Percentiles rank a stretch among this genome's conserved stretches.
These are phyloP conservation scores for Coemansia sp. DNA, from an alignment of 192 early-diverging fungal species.

Conservation along the genomic window DNA sequence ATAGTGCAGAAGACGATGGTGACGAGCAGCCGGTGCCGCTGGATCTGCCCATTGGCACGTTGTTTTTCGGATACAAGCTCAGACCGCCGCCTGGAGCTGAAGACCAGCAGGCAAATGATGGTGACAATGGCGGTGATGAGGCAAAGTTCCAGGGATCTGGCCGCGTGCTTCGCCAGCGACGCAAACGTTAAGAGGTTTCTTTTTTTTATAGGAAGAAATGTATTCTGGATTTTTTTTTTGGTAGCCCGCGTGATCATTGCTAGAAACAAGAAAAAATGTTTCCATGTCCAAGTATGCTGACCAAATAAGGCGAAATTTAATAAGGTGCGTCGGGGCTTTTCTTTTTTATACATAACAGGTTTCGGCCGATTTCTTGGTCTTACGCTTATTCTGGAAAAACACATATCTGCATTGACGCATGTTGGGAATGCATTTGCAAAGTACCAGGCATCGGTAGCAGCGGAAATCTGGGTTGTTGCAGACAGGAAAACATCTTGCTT, in stretches of 20 bases:
- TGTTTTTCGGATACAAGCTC: slow-evolving; percentile 88
- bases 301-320: too few relatives aligned
- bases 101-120: neutral
- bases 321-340: too few relatives aligned
- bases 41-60: slow-evolving; percentile 79
- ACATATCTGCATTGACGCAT: too few relatives aligned
- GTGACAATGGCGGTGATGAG: neutral
- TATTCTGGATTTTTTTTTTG: neutral
- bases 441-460: too few relatives aligned
- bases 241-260: too few relatives aligned
- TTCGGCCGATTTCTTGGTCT: too few relatives aligned
- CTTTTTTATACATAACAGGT: too few relatives aligned
- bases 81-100: slow-evolving; percentile 60
- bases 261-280: neutral
- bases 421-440: too few relatives aligned
- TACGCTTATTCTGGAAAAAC: too few relatives aligned
- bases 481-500: too few relatives aligned
- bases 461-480: too few relatives aligned
- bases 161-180: slow-evolving; percentile 39
- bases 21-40: slow-evolving; percentile 64
- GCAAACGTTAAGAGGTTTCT: slow-evolving; percentile 37
- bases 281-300: neutral
- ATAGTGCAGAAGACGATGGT: slow-evolving; percentile 8
- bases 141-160: slow-evolving; percentile 40
- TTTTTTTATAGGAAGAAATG: slow-evolving; percentile 1